phyloP scores from a whole-genome alignment of 1,139 yeast genomes.

The Candida sp. region DNA sequence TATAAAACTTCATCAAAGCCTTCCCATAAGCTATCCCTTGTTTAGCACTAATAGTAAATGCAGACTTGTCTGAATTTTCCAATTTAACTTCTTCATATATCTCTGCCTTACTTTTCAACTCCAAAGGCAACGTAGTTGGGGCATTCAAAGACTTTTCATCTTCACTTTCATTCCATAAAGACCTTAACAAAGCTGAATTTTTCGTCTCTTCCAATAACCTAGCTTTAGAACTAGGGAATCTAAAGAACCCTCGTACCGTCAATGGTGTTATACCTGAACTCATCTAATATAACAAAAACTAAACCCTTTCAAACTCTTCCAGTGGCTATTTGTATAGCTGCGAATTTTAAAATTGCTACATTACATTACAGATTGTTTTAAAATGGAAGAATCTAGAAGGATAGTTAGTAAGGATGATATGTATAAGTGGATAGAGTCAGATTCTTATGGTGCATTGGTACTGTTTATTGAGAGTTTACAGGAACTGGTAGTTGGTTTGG shows the following conservation, averaged over 20 bases:
- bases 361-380: background rate
- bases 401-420: constrained; percentile 62
- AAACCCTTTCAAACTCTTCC: background rate
- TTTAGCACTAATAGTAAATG: constrained; percentile 22
- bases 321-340: background rate
- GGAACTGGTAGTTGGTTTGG: constrained; percentile 63
- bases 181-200: constrained; percentile 13
- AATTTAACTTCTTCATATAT: constrained; percentile 24
- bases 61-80: constrained; percentile 15
- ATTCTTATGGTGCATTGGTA: constrained; percentile 48
- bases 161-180: constrained; percentile 11
- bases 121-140: constrained; percentile 36
- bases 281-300: constrained; percentile 1
- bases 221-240: constrained; percentile 14
- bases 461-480: constrained; percentile 60
- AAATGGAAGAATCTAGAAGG: constrained; percentile 25
- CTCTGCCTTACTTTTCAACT: constrained; percentile 25
- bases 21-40: constrained; percentile 41
- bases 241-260: constrained; percentile 7
- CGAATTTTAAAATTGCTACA: background rate
- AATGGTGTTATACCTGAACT: constrained; percentile 1
- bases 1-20: constrained; percentile 43
- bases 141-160: constrained; percentile 22
- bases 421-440: constrained; percentile 55
- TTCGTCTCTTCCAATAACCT: constrained; percentile 11